A percentile compares a stretch with the other conserved stretches of the same genome.
Conservation (phyloP, 2,329 filamentous ascomycete genomes). For the Monosporascus sp. region DNA sequence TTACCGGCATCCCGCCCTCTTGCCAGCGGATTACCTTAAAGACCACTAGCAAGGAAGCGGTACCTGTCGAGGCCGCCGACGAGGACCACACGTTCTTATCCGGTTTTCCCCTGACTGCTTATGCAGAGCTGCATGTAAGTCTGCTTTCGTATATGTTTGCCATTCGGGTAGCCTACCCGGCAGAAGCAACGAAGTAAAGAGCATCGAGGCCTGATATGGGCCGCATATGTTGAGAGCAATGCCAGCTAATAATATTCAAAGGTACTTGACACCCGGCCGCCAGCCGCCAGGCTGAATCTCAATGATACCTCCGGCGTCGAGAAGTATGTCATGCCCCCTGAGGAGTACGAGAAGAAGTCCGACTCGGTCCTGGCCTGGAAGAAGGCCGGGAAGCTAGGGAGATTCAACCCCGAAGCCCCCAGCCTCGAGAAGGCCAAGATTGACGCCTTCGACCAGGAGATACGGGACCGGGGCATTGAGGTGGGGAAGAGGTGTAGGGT, state of each 20-base stretch:
- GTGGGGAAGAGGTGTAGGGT: constrained; percentile 60
- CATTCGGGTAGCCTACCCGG: not conserved
- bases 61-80: constrained; percentile 63
- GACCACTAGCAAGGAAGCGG: constrained; percentile 52
- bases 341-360: constrained; percentile 78
- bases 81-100: constrained; percentile 65
- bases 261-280: constrained; percentile 77
- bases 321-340: constrained; percentile 83
- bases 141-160: not conserved
- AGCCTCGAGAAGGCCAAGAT: constrained; percentile 68
- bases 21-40: constrained; percentile 73
- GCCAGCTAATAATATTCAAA: constrained; percentile 33
- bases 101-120: constrained; percentile 62
- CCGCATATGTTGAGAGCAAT: not conserved
- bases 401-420: constrained; percentile 84
- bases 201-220: not conserved
- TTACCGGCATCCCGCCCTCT: constrained; percentile 83
- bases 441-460: constrained; percentile 62
- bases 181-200: too few species aligned
- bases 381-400: constrained; percentile 87
- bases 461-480: constrained; percentile 62
- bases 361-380: constrained; percentile 96
- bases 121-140: constrained; percentile 78
- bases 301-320: constrained; percentile 75
- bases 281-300: constrained; percentile 70